Evolutionary conservation across 108 stramenopile species (phyloP), one percentile per base, ranked within the genome.

Genomic region (Nitzschia sp.): DNA sequence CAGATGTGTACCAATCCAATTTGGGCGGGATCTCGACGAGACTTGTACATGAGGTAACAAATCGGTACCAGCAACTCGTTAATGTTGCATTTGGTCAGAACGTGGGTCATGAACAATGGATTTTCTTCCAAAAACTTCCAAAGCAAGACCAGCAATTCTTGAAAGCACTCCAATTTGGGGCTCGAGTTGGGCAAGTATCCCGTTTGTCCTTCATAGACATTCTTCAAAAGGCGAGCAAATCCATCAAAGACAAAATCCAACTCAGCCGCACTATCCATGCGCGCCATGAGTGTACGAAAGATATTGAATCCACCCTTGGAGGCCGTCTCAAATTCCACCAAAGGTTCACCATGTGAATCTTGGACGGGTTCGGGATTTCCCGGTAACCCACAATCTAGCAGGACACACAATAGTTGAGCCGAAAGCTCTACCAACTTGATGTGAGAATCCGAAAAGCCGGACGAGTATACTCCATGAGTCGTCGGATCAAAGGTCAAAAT

Each of bases 71-170:
- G 66, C 27, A 98, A 35, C 64, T 95, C 80, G 46, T 80, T 86
- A 35, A 97, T 70, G 61, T 94, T 87, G 69, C 89, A 88, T 47
- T 83, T 64, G 19, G 85, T 87, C 66, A 98, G 74, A 8, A 97
- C 76, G 75, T 95, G 96, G 61, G 84, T 80, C 83, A 91, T 85
- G 69, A 99, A 98, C 0, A 86, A 53, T 4, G 94, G 91, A 74
- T 98, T 99, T 56, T 95, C 95, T 62, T 98, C 96, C 31, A 98
- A 68, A 24, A 96, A 83, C 82, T 98, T 97, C 99, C 99, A 99
- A 11, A 99, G 72, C 46, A 99, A 78, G 13, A 98, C 91, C 25
- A 99, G 72, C 25, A 97, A 34, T 80, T 99, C 99, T 73, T 98
- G 97, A 68, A 93, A 86, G 72, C 95, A 96, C 36, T 94, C 85